Evolutionary conservation across 257 asterid species (phyloP), one percentile per base, ranked within the genome.

Genomic region (Scutellaria barbata): DNA sequence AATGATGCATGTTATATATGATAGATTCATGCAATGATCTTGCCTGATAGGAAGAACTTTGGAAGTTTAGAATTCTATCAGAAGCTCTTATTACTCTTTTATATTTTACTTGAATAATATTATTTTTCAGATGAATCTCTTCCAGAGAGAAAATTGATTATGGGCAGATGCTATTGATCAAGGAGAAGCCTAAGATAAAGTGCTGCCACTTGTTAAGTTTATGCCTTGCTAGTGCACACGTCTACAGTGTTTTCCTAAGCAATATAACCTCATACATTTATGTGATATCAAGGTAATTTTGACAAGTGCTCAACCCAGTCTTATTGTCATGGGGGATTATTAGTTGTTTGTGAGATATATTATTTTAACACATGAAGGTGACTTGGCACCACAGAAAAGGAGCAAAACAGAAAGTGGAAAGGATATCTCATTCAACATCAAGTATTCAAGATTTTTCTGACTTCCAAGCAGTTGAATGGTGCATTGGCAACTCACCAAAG

Each of bases 81-180:
- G 8, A 25, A 67, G 12, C 45, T 10, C 22, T 43, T 51, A 20
- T 12, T 37, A 1, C 3, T 54, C 65, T 43, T 13, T 30, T 42
- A 16, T 58, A 5, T 30, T 33, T 33, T 4, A 20, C 8, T 58
- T 40, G 57, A 2, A 30, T 30, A 2, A 30, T 30, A 30, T 30
- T 30, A 30, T 30, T 30, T 66, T 75, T 67, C 79, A 67, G 74
- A 58, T 47, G 64, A 47, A 30, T 46, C 53, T 35, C 4, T 13
- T 13, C 48, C 12, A 13, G 58, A 43, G 12, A 39, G 43, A 68
- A 25, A 39, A 37, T n/a, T 45, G 45, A 6, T 37, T 45, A 13
- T 51, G 22, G 48, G 14, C 43, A 30, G 35, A 30, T 41, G 48
- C 16, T 67, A 62, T 52, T 48, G 10, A 13, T 5, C 20, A 50